phyloP scores from a whole-genome alignment of 208 protist species.

The Hexamita inflata region DNA sequence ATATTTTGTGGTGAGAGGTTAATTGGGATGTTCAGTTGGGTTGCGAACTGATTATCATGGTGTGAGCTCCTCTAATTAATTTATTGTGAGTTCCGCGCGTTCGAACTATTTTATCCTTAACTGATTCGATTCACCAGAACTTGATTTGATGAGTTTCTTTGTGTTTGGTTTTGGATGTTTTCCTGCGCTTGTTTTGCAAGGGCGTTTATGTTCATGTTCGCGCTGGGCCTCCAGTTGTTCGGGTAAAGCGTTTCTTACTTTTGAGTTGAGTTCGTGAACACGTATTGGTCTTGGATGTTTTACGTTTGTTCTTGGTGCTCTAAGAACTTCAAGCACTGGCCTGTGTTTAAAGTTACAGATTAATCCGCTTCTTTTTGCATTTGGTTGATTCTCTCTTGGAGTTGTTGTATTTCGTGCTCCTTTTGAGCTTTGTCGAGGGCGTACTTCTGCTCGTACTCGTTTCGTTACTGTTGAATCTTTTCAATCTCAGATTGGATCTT shows the following conservation, averaged over 20 bases:
- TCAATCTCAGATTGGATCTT: neutral
- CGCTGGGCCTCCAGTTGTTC: neutral
- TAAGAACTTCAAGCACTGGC: neutral
- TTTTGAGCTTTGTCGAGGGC: neutral
- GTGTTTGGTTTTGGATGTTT: too few species aligned
- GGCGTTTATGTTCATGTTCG: neutral
- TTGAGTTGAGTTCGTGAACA: neutral
- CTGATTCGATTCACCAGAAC: too few species aligned
- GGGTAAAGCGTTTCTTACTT: neutral
- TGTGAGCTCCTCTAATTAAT: too few species aligned
- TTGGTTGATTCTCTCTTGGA: neutral
- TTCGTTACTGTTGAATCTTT: neutral
- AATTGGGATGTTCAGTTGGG: too few species aligned
- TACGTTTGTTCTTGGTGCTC: neutral
- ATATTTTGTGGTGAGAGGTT: too few species aligned
- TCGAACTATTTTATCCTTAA: too few species aligned
- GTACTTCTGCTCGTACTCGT: neutral
- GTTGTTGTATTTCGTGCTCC: neutral
- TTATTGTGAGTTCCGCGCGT: too few species aligned
- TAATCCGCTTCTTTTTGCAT: neutral
- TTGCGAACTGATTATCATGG: too few species aligned
- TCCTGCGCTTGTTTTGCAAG: too few species aligned
- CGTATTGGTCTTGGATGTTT: neutral
- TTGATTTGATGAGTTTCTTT: too few species aligned
- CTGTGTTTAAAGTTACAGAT: neutral